phyloP scores from a whole-genome alignment of 371 early-diverging fungal genomes.

The Scutellospora calospora region DNA sequence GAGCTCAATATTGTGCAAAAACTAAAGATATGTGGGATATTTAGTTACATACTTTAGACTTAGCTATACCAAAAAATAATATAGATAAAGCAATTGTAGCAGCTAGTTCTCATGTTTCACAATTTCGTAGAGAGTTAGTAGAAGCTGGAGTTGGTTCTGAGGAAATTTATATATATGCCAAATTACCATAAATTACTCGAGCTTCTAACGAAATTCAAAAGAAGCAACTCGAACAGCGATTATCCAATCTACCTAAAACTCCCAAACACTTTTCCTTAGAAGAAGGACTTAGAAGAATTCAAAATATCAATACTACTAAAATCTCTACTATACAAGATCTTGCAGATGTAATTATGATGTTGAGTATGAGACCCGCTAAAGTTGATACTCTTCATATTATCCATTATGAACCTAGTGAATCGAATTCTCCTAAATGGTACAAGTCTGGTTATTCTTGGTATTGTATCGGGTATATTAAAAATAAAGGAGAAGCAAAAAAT shows the following conservation, averaged over 20 bases:
- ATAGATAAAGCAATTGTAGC: not conserved
- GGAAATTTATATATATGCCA: not conserved
- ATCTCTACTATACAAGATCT: not conserved
- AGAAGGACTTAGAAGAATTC: not conserved
- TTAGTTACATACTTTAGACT: not conserved
- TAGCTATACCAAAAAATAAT: not conserved
- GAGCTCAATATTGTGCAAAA: not conserved
- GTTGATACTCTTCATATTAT: not conserved
- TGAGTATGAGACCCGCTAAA: constrained; percentile 16
- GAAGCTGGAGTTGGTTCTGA: not conserved
- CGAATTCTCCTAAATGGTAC: constrained; percentile 4
- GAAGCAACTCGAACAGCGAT: not conserved
- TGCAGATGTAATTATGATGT: not conserved
- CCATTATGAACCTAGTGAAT: not conserved
- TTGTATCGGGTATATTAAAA: not conserved
- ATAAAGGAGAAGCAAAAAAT: constrained; percentile 30
- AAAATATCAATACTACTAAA: not conserved
- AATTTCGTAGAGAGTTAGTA: not conserved
- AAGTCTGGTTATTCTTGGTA: not conserved
- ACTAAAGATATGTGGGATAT: not conserved
- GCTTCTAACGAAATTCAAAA: not conserved
- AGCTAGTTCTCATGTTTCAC: not conserved
- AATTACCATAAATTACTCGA: not conserved
- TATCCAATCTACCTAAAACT: no score
- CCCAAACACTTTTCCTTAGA: not conserved